Evolutionary conservation across 768 basidiomycete genomes (phyloP).

Genomic region (Kwoniella sp.): DNA sequence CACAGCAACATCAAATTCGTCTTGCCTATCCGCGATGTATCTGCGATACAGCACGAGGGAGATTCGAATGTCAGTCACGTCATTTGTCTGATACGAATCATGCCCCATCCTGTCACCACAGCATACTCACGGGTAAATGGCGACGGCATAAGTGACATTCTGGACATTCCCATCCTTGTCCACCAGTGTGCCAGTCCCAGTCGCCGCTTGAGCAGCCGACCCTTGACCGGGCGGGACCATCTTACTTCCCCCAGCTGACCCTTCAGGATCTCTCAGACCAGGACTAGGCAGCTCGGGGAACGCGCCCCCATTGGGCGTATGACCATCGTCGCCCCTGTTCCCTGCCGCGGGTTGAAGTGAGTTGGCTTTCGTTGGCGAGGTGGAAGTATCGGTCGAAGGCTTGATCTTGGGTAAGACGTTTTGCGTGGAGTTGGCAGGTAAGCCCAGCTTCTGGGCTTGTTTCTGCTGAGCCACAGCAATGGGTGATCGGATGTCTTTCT

Average conservation of each 20-base stretch:
- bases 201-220: not conserved
- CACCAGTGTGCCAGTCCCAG: constrained; percentile 51
- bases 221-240: not conserved
- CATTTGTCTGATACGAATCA: too few relatives aligned
- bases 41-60: constrained; percentile 3
- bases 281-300: constrained; percentile 55
- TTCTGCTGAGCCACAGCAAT: constrained; percentile 97
- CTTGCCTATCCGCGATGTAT: constrained; percentile 96
- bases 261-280: constrained; percentile 38
- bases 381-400: constrained; percentile 33
- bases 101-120: constrained; percentile 5
- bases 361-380: constrained; percentile 41
- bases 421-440: constrained; percentile 29
- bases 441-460: constrained; percentile 70
- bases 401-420: constrained; percentile 42
- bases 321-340: constrained; percentile 30
- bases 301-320: constrained; percentile 32
- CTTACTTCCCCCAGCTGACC: constrained; percentile 3
- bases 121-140: constrained; percentile 76
- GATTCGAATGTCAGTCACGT: not conserved
- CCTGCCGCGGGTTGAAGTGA: constrained; percentile 25
- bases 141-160: constrained; percentile 85
- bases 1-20: constrained; percentile 98
- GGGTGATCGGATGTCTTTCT: constrained; percentile 85
- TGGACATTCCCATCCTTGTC: constrained; percentile 56